Evolutionary conservation across 2,329 filamentous ascomycete genomes (phyloP).

Genomic region (Fusarium solani-melongenae): DNA sequence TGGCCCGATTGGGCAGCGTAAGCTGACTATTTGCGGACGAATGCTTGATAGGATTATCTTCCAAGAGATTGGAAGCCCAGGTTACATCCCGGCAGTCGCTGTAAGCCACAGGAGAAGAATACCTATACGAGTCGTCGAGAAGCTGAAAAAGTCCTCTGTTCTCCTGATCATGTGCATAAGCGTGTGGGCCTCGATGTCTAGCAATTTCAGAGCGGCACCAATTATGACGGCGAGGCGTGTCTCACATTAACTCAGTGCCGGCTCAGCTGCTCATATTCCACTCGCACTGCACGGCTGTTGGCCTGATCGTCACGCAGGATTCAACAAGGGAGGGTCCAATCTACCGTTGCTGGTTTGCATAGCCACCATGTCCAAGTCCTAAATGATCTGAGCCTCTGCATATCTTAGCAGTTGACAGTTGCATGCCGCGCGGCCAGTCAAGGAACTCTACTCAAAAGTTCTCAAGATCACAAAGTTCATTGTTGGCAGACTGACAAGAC

Average conservation of each 20-base stretch:
- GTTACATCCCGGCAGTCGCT: background rate
- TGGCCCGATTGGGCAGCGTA: background rate
- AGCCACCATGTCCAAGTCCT: background rate
- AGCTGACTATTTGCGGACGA: background rate
- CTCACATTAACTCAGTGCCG: background rate
- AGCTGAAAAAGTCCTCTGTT: background rate
- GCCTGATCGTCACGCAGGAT: background rate
- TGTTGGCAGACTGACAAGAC: background rate
- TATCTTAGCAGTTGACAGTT: background rate
- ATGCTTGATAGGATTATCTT: background rate
- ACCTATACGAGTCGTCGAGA: background rate
- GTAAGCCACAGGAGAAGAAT: background rate
- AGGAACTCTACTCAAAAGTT: background rate
- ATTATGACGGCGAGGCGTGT: background rate
- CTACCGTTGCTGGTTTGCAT: background rate
- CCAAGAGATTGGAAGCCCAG: background rate
- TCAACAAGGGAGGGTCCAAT: background rate
- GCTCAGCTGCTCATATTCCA: background rate
- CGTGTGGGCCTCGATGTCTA: background rate
- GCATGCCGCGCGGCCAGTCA: background rate
- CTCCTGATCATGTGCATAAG: slow-evolving; percentile 3
- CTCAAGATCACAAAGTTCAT: background rate
- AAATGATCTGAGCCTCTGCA: background rate
- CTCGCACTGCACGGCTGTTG: background rate
- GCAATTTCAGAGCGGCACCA: background rate